Conservation (phyloP, 1,284 basidiomycete genomes). For the Meripilus lineatus region DNA sequence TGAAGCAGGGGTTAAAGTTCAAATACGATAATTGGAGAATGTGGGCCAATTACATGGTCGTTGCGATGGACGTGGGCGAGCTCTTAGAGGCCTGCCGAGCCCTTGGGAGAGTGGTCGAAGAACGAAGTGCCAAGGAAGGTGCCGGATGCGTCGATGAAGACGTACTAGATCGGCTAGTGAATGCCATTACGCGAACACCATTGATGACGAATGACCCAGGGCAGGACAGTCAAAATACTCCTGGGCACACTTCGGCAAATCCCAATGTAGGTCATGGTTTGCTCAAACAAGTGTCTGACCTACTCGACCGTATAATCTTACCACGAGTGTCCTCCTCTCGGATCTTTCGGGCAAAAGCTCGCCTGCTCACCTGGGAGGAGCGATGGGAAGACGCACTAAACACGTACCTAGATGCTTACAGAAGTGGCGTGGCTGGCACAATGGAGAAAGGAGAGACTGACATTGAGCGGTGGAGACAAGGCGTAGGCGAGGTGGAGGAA, state of each 20-base stretch:
- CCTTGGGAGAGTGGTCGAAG: conserved; percentile 78
- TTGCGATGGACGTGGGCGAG: conserved; percentile 91
- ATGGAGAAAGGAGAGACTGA: conserved; percentile 66
- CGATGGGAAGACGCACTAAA: conserved; percentile 76
- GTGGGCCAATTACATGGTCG: conserved; percentile 98
- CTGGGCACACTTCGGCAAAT: conserved; percentile 25
- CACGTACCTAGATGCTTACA: conserved; percentile 81
- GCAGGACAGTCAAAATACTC: conserved; percentile 18
- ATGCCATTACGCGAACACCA: conserved; percentile 70
- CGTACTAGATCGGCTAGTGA: conserved; percentile 82
- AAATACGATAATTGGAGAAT: conserved; percentile 94
- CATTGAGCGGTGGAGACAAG: conserved; percentile 62
- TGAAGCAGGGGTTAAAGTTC: conserved; percentile 84
- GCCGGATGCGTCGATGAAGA: conserved; percentile 71
- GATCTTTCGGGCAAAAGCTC: conserved; percentile 77
- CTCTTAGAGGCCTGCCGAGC: conserved; percentile 86
- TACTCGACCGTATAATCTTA: conserved; percentile 78
- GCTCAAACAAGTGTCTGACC: conserved; percentile 54
- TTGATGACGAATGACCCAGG: conserved; percentile 34
- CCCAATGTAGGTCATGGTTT: conserved; percentile 69
- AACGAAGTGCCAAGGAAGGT: conserved; percentile 63
- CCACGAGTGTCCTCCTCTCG: conserved; percentile 73
- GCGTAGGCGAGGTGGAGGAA: conserved; percentile 75
- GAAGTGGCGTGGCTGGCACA: conserved; percentile 65
- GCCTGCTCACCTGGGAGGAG: conserved; percentile 69